Base-by-base conservation (phyloP, 495 filamentous ascomycete genomes). In the Friedmanniomyces simplex region DNA sequence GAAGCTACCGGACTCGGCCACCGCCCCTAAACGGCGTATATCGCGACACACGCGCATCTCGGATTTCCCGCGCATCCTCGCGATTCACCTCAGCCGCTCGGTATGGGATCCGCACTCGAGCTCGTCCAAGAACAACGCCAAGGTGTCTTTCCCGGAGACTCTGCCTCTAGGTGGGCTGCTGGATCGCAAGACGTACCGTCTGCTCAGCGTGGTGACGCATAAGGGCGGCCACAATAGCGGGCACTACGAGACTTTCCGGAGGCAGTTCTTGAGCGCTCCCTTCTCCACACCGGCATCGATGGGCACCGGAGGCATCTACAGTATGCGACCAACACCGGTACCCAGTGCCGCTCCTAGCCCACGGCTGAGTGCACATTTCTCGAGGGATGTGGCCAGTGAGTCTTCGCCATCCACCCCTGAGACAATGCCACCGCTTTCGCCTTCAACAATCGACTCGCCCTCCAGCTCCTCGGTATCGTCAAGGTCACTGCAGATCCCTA, bases 161-260 rank as follows among this genome's bases (percentile, higher is more conserved):
- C 73, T 97, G 20, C 78, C 84, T 0, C 74, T 99, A 7, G 93
- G 93, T 18, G 83, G 89, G 1, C 76, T 97, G 18, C 71, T 94
- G 20, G 80, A 82, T 50, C 83, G 83, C 59, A 85, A 80, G 55
- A 85, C 78, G 61, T 99, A 95, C 74, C 88, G 84, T 63, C 78
- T 99, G 2, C 81, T 94, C 1, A 87, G 85, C 12, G 82, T 95
- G 42, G 86, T 99, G 49, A 93, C 87, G 26, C 93, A 99, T 67
- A 96, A 95, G 66, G 93, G 93, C 20, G 94, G 86, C 58, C 93
- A 99, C 71, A 83, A 95, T 63, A 95, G 88, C 57, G 93, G 93
- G 1, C 93, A 99, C 68, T 99, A 99, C 70, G 93, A 99, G 68
- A 88, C 90, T 1, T 97, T 97, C 71, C 80, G 93, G 28, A 80